Base-by-base conservation (phyloP, 371 early-diverging fungal genomes). In the Syncephalastrum contaminatum region DNA sequence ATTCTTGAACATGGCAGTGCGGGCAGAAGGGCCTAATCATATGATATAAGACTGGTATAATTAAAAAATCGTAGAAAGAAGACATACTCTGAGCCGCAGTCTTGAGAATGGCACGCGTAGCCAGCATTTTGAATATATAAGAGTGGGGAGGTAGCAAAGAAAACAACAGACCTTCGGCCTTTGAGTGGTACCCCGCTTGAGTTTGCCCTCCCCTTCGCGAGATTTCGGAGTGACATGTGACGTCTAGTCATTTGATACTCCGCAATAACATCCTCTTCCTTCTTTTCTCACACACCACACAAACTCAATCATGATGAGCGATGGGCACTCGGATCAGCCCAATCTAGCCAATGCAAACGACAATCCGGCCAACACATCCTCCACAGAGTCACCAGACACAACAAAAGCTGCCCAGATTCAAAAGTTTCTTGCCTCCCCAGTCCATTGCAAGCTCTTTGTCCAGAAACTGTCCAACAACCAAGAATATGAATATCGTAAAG, bases 361-460 rank as follows among this genome's bases (percentile, higher is more conserved):
- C 20, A 19, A 47, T 21, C 25, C 47, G 20, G n/a, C 50, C 36
- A 50, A 50, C 10, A 36, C 4, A 30, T 30, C 24, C 22, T 15
- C 30, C 16, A 40, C 41, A 24, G 15, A 47, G 30, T 39, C 7
- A 22, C 27, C 36, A 5, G 36, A 30, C 2, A 30, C 36, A 30
- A 30, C 36, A 30, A 52, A 52, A 18, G 43, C 43, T 16, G 53
- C 53, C 1, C 20, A 53, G 10, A 46, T 59, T 27, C 59, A 59
- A 43, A 22, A 39, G 25, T 73, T 69, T 22, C 36, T 73, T 24
- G 60, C 66, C 16, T 54, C 69, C 8, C 75, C 75, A n/a, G 52
- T 75, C 4, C 59, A 75, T 46, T 88, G 89, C 78, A 90, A 90
- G 58, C 74, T 93, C 0, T 87, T 86, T 56, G 91, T 93, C 5